phyloP scores from a whole-genome alignment of 2,329 filamentous ascomycete genomes.

The Colletotrichum horii region DNA sequence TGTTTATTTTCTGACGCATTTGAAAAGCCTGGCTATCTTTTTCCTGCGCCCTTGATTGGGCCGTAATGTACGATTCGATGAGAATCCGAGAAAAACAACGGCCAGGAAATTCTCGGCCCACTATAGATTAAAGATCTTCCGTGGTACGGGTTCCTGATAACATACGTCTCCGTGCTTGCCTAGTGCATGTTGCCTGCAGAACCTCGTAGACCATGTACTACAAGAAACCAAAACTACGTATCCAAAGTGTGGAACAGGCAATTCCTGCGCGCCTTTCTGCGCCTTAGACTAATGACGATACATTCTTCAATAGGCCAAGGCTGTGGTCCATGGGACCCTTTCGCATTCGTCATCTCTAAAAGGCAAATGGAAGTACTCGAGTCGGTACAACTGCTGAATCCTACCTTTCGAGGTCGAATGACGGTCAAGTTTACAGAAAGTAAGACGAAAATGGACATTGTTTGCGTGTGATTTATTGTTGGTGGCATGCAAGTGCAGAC shows the following conservation, averaged over 20 bases:
- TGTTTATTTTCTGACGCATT: slow-evolving; percentile 4
- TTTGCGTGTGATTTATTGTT: neutral
- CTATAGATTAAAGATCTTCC: neutral
- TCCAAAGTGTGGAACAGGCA: neutral
- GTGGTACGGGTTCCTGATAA: neutral
- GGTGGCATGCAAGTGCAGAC: neutral
- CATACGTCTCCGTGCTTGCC: neutral
- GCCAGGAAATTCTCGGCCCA: neutral
- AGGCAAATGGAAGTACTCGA: neutral
- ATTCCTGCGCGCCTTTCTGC: neutral
- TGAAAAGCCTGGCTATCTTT: neutral
- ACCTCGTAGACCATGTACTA: neutral
- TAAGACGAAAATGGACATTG: neutral
- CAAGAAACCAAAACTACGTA: neutral
- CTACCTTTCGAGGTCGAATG: neutral
- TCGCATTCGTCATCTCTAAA: neutral
- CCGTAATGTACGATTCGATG: slow-evolving; percentile 13
- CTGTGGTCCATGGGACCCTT: neutral
- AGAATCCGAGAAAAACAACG: neutral
- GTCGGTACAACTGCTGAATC: neutral
- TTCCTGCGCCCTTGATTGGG: neutral
- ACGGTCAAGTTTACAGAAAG: neutral
- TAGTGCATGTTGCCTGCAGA: neutral
- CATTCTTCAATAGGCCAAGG: neutral
- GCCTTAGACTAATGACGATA: neutral